Conservation (phyloP, 441 rosid species). For the Adansonia gregorii region DNA sequence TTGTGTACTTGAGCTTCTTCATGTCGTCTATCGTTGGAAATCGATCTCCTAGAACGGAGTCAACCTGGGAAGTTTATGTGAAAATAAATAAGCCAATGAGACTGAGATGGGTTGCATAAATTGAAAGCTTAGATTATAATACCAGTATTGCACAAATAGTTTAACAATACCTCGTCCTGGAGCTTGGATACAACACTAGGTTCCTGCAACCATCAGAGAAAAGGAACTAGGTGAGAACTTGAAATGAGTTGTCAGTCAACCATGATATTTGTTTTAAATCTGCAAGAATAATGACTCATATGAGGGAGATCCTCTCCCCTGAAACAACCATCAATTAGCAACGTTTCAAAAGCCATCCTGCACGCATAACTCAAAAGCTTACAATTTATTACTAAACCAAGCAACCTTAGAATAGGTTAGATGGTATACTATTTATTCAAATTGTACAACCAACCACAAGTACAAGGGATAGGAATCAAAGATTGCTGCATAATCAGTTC, state of each 20-base stretch:
- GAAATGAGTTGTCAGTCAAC: constrained; percentile 3
- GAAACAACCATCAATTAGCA: constrained; percentile 1
- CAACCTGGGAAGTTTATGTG: constrained; percentile 59
- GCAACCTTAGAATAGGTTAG: not conserved
- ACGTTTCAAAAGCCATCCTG: not conserved
- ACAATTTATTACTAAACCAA: not conserved
- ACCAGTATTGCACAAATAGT: constrained; percentile 15
- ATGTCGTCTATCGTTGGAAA: constrained; percentile 81
- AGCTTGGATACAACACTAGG: constrained; percentile 81
- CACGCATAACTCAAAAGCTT: not conserved
- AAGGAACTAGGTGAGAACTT: constrained; percentile 21
- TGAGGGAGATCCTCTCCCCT: not conserved
- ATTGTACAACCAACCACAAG: not conserved
- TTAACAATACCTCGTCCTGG: constrained; percentile 72
- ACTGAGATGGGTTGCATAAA: constrained; percentile 5
- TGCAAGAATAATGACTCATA: not conserved
- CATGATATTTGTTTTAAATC: constrained; percentile 11
- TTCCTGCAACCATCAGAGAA: constrained; percentile 56
- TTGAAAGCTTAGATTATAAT: constrained; percentile 24
- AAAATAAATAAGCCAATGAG: constrained; percentile 5
- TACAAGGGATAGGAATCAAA: not conserved
- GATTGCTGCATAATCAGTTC: constrained; percentile 11
- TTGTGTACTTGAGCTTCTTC: constrained; percentile 91
- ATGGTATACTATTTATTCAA: not conserved
- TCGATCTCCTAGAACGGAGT: constrained; percentile 87